A percentile compares a stretch with the other conserved stretches of the same genome.
Evolutionary conservation across 1,139 yeast genomes (phyloP).

Genomic region (Komagataea norvegica): DNA sequence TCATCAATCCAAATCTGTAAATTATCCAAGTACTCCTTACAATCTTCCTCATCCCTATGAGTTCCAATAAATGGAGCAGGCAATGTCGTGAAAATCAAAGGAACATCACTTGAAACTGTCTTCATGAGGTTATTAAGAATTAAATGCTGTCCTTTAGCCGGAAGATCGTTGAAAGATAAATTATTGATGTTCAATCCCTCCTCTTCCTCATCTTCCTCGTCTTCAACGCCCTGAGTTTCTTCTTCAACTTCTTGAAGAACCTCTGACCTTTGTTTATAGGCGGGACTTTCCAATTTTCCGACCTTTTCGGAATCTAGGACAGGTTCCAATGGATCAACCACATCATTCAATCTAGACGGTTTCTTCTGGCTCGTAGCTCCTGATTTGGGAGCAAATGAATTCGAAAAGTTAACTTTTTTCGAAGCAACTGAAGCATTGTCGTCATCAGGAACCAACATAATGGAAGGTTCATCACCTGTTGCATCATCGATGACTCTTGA

Average conservation of each 20-base stretch:
- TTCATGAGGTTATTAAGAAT: conserved; percentile 83
- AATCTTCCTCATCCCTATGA: conserved; percentile 60
- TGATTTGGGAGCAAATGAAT: too few relatives aligned
- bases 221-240: conserved; percentile 21
- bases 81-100: conserved; percentile 77
- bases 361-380: too few relatives aligned
- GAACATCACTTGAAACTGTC: conserved; percentile 49
- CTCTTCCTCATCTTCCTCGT: conserved; percentile 19
- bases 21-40: conserved; percentile 70
- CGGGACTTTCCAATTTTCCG: too few relatives aligned
- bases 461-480: conserved; percentile 54
- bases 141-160: conserved; percentile 87
- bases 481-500: conserved; percentile 68
- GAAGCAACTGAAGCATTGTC: conserved; percentile 8
- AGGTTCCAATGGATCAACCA: conserved; percentile 7
- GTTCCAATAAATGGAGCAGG: conserved; percentile 88
- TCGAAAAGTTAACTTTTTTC: conserved; percentile 6
- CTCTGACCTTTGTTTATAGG: neutral
- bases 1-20: conserved; percentile 77
- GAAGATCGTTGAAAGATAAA: conserved; percentile 72
- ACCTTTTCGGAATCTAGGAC: too few relatives aligned
- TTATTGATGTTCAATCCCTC: conserved; percentile 34
- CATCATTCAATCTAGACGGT: conserved; percentile 2
- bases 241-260: neutral
- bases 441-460: conserved; percentile 43